Evolutionary conservation across 2,329 filamentous ascomycete species (phyloP).

Genomic region (Ophiostoma sp.): DNA sequence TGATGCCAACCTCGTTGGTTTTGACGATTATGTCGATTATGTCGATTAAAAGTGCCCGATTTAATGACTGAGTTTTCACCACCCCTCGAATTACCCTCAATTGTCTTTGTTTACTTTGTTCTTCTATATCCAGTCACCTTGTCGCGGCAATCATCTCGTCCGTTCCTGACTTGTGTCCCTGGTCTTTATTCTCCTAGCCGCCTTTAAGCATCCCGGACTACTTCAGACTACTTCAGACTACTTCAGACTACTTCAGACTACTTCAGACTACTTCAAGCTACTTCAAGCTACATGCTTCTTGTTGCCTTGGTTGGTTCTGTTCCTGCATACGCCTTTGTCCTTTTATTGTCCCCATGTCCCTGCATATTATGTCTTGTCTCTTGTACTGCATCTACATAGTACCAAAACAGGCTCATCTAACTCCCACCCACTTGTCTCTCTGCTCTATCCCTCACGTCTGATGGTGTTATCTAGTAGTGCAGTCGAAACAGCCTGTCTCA

Average conservation of each 20-base stretch:
- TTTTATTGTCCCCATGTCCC: not conserved
- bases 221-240: too few species aligned
- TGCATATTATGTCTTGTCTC: not conserved
- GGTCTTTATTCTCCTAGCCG: not conserved
- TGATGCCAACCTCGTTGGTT: not conserved
- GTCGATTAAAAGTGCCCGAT: too few species aligned
- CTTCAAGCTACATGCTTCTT: not conserved
- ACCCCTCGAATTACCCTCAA: too few species aligned
- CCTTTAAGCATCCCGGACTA: not conserved
- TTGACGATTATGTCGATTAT: not conserved
- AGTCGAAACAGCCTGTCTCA: not conserved
- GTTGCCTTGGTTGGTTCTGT: not conserved
- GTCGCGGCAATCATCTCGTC: not conserved
- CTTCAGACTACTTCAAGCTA: too few species aligned
- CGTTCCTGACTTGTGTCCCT: not conserved
- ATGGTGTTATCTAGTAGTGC: not conserved
- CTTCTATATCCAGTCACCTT: not conserved
- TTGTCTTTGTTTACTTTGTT: not conserved
- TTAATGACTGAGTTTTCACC: not conserved
- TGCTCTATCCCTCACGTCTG: constrained; percentile 5
- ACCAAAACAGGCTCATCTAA: not conserved
- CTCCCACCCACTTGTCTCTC: not conserved
- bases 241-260: too few species aligned
- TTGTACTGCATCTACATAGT: not conserved
- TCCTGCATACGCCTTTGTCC: not conserved